Percentiles rank a stretch among this genome's conserved stretches.
These are phyloP conservation scores for Hippophae gyantsensis DNA, from an alignment of 306 rosid genomes.

Conservation along the genomic window DNA sequence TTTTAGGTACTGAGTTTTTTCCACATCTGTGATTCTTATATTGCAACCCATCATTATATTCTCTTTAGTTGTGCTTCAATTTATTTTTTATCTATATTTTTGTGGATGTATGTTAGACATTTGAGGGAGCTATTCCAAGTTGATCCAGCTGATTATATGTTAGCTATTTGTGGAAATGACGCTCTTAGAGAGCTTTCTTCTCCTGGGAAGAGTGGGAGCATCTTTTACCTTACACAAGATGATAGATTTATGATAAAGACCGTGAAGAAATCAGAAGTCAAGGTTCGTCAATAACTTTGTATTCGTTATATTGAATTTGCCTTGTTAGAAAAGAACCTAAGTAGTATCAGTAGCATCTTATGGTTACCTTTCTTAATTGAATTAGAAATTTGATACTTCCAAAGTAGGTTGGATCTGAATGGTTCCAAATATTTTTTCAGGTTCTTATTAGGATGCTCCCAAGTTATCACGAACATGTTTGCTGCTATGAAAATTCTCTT, in stretches of 20 bases:
- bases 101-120: slow-evolving; percentile 36
- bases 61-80: too few species aligned
- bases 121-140: slow-evolving; percentile 77
- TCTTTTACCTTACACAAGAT: slow-evolving; percentile 87
- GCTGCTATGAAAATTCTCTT: slow-evolving; percentile 64
- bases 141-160: slow-evolving; percentile 94
- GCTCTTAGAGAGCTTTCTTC: slow-evolving; percentile 94
- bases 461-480: slow-evolving; percentile 64
- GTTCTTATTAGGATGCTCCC: slow-evolving; percentile 92
- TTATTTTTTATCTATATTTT: background rate
- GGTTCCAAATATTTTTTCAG: slow-evolving; percentile 28
- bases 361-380: background rate
- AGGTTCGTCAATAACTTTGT: slow-evolving; percentile 36
- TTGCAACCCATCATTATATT: background rate
- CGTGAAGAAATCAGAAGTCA: slow-evolving; percentile 92
- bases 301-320: background rate
- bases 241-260: slow-evolving; percentile 94
- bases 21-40: background rate
- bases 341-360: background rate
- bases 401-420: slow-evolving; percentile 6
- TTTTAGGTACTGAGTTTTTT: slow-evolving; percentile 46
- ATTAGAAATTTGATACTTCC: background rate
- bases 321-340: background rate
- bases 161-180: slow-evolving; percentile 82
- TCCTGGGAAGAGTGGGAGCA: slow-evolving; percentile 94